Percentiles rank a stretch among this genome's conserved stretches.
Evolutionary conservation across 2,329 filamentous ascomycete genomes (phyloP).

Genomic region (Cordyceps cicadae): DNA sequence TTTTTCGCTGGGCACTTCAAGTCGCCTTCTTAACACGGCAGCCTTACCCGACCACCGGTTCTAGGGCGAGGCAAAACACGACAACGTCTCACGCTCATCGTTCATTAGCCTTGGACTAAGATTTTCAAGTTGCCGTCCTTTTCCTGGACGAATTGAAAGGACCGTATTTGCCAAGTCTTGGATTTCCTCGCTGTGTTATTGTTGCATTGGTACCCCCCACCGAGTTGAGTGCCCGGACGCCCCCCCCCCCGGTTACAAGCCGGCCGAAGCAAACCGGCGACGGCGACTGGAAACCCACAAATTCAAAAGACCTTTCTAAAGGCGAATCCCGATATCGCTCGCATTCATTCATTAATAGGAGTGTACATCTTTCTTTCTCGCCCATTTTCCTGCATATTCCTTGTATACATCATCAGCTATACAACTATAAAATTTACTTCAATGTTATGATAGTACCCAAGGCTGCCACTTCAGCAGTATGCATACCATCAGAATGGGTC

Average conservation of each 20-base stretch:
- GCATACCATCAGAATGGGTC: background rate
- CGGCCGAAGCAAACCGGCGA: background rate
- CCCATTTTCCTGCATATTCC: background rate
- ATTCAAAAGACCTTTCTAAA: background rate
- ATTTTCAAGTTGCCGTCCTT: background rate
- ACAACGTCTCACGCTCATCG: background rate
- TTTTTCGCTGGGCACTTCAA: background rate
- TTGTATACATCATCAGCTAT: background rate
- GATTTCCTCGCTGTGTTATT: too few species aligned
- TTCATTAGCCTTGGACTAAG: background rate
- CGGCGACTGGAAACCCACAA: background rate
- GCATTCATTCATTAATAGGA: background rate
- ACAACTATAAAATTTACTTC: background rate
- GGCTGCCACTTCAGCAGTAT: background rate
- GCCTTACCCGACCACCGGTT: background rate
- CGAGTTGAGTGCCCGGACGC: too few species aligned
- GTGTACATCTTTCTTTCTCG: too few species aligned
- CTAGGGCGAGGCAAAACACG: background rate
- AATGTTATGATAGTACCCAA: background rate
- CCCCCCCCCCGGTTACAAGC: background rate
- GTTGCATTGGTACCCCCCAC: background rate
- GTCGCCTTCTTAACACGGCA: too few species aligned
- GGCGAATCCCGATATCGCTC: constrained; percentile 1
- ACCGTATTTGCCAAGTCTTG: background rate
- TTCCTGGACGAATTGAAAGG: background rate